Evolutionary conservation across 495 filamentous ascomycete species (phyloP), one percentile per base, ranked within the genome.

Genomic region (Penicillium soppii): DNA sequence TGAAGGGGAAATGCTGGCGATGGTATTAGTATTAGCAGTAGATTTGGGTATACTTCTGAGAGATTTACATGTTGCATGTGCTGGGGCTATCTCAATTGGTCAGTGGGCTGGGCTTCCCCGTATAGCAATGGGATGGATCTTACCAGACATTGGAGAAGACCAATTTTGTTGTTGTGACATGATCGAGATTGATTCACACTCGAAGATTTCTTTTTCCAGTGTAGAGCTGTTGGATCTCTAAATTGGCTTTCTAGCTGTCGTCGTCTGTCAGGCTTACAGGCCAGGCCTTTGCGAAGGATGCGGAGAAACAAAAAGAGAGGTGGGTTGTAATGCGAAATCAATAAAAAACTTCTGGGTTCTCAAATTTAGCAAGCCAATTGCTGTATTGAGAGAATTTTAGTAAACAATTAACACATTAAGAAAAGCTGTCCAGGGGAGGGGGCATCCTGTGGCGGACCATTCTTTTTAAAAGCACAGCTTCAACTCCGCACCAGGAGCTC

Each of bases 1-100:
- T 52, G 9, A 51, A 47, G 51, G 13, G 42, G 30, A 15, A 63
- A 63, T 29, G 53, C 59, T 63, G 16, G 3, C 10, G 10, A 12
- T 3, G 3, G 5, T 32, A 12, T 32, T 7, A 32, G 29, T 32
- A n/a, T n/a, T n/a, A n/a, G n/a, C 29, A 32, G 13, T 3, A 3
- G 29, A 12, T 10, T 32, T 33, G 4, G 13, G 17, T 20, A 35
- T 5, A 20, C 25, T 35, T n/a, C n/a, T n/a, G n/a, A n/a, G n/a
- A n/a, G n/a, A n/a, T n/a, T 33, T 50, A 65, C 62, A 52, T 27
- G 62, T 65, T n/a, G 59, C 51, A 41, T 65, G 47, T 2, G 59
- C 53, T 7, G 59, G 59, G 2, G 62, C 62, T 65, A 4, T 40
- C 2, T 15, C 13, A 12, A 17, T 5, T 33, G 15, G 29, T 29